Percentiles rank a stretch among this genome's conserved stretches.
Evolutionary conservation across 2,329 filamentous ascomycete species (phyloP).

Genomic region (Diaporthe longicolla): DNA sequence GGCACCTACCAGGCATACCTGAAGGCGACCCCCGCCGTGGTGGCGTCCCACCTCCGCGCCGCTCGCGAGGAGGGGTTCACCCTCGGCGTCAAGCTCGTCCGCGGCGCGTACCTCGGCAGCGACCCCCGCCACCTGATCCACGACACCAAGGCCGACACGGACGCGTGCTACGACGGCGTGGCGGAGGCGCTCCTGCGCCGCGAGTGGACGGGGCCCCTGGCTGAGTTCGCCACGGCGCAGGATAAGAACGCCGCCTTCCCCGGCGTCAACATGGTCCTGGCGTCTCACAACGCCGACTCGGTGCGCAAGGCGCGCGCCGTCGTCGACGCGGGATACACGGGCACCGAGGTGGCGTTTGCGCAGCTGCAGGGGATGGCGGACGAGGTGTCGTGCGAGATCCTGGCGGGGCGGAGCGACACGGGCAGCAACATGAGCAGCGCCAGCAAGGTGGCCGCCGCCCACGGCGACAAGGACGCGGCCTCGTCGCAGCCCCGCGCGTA

Average conservation of each 20-base stretch:
- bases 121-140: constrained; percentile 80
- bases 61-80: constrained; percentile 74
- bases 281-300: constrained; percentile 85
- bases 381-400: constrained; percentile 81
- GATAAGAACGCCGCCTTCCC: constrained; percentile 64
- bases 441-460: constrained; percentile 6
- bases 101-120: constrained; percentile 79
- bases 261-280: constrained; percentile 76
- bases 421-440: background rate
- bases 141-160: constrained; percentile 79
- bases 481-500: constrained; percentile 60
- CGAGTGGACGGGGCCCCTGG: constrained; percentile 70
- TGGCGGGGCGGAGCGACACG: constrained; percentile 44
- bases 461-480: constrained; percentile 35
- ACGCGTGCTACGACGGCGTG: constrained; percentile 80
- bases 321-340: constrained; percentile 58
- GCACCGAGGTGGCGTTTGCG: constrained; percentile 71
- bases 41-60: constrained; percentile 71
- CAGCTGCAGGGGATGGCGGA: constrained; percentile 98
- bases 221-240: constrained; percentile 51
- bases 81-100: constrained; percentile 81
- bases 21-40: constrained; percentile 70
- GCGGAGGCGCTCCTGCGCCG: constrained; percentile 76
- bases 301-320: constrained; percentile 71
- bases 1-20: constrained; percentile 86